Evolutionary conservation across 352 stramenopile genomes (phyloP).

Genomic region (Pythium phragmitis): DNA sequence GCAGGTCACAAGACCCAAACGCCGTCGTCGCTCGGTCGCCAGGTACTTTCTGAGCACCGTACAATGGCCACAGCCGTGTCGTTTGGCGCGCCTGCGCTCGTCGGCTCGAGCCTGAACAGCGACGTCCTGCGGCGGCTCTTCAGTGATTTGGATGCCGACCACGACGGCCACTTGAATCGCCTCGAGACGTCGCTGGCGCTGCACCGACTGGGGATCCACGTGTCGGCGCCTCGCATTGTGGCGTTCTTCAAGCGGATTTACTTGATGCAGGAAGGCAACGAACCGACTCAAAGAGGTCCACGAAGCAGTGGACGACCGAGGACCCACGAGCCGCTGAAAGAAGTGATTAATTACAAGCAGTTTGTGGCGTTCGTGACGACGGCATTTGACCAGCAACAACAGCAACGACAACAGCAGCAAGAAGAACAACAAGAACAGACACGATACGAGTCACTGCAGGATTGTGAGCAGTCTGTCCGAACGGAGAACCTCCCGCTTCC

Average conservation of each 20-base stretch:
- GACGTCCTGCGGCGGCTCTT: constrained; percentile 78
- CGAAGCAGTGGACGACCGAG: constrained; percentile 4
- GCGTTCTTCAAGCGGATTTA: constrained; percentile 69
- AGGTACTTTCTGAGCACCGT: constrained; percentile 72
- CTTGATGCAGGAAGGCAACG: not conserved
- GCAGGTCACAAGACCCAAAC: too few species aligned
- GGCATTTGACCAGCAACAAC: constrained; percentile 34
- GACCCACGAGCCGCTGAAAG: constrained; percentile 34
- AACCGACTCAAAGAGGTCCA: not conserved
- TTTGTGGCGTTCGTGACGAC: constrained; percentile 72
- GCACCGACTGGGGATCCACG: constrained; percentile 63
- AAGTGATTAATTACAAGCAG: constrained; percentile 79
- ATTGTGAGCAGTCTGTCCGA: not conserved
- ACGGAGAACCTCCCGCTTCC: not conserved
- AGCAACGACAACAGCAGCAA: not conserved
- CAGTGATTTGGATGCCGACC: constrained; percentile 66
- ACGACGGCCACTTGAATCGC: constrained; percentile 66
- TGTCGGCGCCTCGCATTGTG: constrained; percentile 55
- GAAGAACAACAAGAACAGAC: constrained; percentile 1
- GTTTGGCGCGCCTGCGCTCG: constrained; percentile 41
- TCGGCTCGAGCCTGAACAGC: constrained; percentile 32
- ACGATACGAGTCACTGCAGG: not conserved
- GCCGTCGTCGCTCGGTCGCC: constrained; percentile 52
- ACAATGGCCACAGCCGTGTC: constrained; percentile 57
- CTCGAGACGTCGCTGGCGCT: constrained; percentile 74